Conservation (phyloP, 805 yeast genomes). For the Lachancea nothofagi region DNA sequence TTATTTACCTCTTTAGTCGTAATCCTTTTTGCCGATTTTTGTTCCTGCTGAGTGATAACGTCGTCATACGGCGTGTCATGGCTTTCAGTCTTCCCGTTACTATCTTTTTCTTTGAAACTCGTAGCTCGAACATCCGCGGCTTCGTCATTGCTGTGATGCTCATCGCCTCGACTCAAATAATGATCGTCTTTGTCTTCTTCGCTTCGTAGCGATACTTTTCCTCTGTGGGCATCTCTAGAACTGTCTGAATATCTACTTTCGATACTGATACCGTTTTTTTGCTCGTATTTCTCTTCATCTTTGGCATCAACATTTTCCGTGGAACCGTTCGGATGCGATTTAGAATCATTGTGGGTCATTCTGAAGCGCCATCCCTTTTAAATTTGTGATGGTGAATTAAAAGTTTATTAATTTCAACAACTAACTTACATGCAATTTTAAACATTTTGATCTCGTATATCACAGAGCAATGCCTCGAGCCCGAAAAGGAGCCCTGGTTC, state of each 20-base stretch:
- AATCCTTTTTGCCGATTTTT: constrained; percentile 20
- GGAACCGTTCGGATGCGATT: neutral
- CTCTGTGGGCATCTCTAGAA: no score
- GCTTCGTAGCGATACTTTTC: no score
- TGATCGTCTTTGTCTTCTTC: no score
- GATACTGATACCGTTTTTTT: neutral
- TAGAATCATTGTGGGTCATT: neutral
- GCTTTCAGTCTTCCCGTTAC: no score
- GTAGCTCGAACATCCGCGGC: no score
- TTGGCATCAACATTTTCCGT: constrained; percentile 15
- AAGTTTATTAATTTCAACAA: neutral
- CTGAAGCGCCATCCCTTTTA: neutral
- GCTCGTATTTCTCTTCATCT: constrained; percentile 16
- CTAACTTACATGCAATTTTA: neutral
- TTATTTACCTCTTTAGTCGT: constrained; percentile 27
- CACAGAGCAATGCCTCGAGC: constrained; percentile 44
- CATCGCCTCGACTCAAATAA: no score
- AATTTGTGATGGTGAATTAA: no score
- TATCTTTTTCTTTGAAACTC: no score
- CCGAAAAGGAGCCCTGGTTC: constrained; percentile 47
- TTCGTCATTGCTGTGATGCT: no score
- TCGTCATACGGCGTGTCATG: no score
- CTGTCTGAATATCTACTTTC: neutral
- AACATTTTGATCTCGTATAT: neutral
- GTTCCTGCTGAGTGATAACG: no score